Conservation (phyloP, 768 basidiomycete genomes). For the Leccinum longicurvipes region DNA sequence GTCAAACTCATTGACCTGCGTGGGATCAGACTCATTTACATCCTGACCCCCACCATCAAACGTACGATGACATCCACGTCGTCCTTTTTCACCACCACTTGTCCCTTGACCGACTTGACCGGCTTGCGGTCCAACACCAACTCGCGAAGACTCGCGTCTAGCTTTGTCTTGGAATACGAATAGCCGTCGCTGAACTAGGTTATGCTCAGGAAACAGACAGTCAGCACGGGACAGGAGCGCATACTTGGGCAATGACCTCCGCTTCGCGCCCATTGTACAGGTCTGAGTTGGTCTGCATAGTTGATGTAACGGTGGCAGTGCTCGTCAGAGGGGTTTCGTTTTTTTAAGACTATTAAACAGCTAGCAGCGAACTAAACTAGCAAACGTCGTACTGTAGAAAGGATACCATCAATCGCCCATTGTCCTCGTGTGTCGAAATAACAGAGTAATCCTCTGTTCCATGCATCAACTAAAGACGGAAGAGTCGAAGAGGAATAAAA, state of each 20-base stretch:
- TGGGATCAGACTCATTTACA: slow-evolving; percentile 1
- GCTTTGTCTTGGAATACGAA: slow-evolving; percentile 36
- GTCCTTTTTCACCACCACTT: slow-evolving; percentile 24
- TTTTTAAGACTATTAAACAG: slow-evolving; percentile 28
- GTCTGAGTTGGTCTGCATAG: slow-evolving; percentile 21
- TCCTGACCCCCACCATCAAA: neutral
- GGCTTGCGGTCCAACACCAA: slow-evolving; percentile 46
- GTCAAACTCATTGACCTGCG: slow-evolving; percentile 30
- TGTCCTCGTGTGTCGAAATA: slow-evolving; percentile 17
- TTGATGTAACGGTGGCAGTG: slow-evolving; percentile 21
- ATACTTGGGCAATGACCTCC: slow-evolving; percentile 29
- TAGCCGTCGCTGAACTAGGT: slow-evolving; percentile 52
- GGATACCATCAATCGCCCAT: slow-evolving; percentile 15
- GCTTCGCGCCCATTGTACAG: slow-evolving; percentile 30
- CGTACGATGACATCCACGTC: slow-evolving; percentile 29
- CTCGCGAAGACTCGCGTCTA: slow-evolving; percentile 46
- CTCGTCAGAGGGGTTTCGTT: slow-evolving; percentile 1
- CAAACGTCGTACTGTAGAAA: slow-evolving; percentile 25
- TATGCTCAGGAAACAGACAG: slow-evolving; percentile 31
- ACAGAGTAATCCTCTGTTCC: slow-evolving; percentile 12
- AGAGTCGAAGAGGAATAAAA: slow-evolving; percentile 14
- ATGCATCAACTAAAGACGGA: slow-evolving; percentile 12
- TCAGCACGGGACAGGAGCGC: neutral
- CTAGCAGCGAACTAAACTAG: slow-evolving; percentile 30
- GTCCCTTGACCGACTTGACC: slow-evolving; percentile 44